Base-by-base conservation (phyloP, 1,284 basidiomycete species). In the Farysia itapuensis region DNA sequence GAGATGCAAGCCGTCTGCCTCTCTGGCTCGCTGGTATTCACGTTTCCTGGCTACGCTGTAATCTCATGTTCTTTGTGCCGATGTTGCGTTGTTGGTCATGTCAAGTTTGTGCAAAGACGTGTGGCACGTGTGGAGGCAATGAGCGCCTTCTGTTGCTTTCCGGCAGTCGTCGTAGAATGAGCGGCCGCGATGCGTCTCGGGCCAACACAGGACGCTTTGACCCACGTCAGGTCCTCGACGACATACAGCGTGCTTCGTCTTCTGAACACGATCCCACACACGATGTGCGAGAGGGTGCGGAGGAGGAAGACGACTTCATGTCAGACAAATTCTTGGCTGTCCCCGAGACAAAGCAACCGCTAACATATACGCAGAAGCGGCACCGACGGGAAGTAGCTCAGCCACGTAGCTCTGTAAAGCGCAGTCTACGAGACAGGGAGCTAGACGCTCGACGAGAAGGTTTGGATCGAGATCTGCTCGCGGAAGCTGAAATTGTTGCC, bases 401-500 rank as follows among this genome's bases (percentile, higher is more conserved):
- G 11, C 19, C 20, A 16, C 9, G 23, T 18, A 11, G n/a, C 13
- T 8, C 36, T 18, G 23, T 13, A 18, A 11, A 42, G 7, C 12
- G 25, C 30, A 39, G 43, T 19, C 28, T 38, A 13, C 50, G 33
- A 39, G 25, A 63, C 34, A 24, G 41, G 2, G 52, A 56, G 26
- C 41, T 45, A 31, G 44, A 63, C 18, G 48, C 52, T 11, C 12
- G 59, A n/a, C 18, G 44, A 14, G 41, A 43, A 20, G 58, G 58
- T n/a, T 16, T 61, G 18, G 59, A 41, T 37, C 25, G 59, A 20
- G 52, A 63, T 23, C 23, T 63, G 24, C 18, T 63, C 15, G 59
- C 59, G 6, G 59, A 63, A 28, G 59, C 59, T 2, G 59, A 63
- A 45, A 57, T 63, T 22, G 22, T 63, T 4, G 59, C 59, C 14